Percentiles rank a stretch among this genome's conserved stretches.
Evolutionary conservation across 177 flowering plant species (phyloP).

Genomic region (Vitis hybrid): DNA sequence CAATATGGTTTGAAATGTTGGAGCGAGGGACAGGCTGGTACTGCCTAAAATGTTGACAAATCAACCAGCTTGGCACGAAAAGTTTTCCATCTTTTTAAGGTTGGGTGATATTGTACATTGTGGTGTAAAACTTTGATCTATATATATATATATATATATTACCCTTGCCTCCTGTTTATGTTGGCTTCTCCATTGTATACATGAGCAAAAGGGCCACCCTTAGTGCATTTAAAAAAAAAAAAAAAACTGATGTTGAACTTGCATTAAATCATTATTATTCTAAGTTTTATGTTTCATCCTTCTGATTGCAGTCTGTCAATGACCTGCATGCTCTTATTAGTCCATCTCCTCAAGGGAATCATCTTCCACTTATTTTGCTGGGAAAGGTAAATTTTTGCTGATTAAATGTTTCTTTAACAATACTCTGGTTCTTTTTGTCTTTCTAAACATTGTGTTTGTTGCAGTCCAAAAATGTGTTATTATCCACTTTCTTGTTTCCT

Average conservation of each 20-base stretch:
- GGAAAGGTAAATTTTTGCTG: conserved; percentile 63
- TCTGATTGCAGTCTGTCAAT: conserved; percentile 79
- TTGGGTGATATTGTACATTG: conserved; percentile 14
- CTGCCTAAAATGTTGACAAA: conserved; percentile 96
- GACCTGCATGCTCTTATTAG: conserved; percentile 86
- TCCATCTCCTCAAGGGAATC: conserved; percentile 86
- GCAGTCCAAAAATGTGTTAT: conserved; percentile 91
- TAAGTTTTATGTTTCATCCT: neutral
- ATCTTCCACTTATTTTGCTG: conserved; percentile 74
- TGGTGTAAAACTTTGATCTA: neutral
- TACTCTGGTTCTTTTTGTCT: neutral
- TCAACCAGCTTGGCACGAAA: conserved; percentile 94
- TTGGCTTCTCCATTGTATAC: too few species aligned
- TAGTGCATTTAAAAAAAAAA: too few species aligned
- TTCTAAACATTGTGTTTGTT: conserved; percentile 17
- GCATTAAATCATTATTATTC: neutral
- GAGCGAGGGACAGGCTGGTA: conserved; percentile 92
- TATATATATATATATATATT: too few species aligned
- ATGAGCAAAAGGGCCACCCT: too few species aligned
- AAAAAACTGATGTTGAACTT: neutral
- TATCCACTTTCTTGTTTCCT: conserved; percentile 91
- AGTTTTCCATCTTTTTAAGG: conserved; percentile 98
- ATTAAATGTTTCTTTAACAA: neutral
- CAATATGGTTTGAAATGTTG: conserved; percentile 95
- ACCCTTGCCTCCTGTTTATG: too few species aligned